Percentiles rank a stretch among this genome's conserved stretches.
These are phyloP conservation scores for Magnolia kwangsiensis DNA, from an alignment of 164 flowering plant species.

Conservation along the genomic window DNA sequence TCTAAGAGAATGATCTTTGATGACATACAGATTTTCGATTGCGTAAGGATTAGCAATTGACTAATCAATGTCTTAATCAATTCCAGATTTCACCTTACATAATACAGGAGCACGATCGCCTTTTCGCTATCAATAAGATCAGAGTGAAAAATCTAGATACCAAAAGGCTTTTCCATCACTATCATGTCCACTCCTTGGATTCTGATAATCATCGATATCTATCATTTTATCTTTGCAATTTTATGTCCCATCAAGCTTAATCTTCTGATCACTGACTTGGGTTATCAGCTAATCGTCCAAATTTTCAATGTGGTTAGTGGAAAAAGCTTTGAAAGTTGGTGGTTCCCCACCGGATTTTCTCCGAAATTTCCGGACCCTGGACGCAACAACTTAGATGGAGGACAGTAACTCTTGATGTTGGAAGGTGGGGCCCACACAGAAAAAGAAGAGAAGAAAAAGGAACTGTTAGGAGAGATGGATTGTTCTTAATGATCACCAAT, in stretches of 20 bases:
- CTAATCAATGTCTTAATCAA: neutral
- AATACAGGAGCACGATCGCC: neutral
- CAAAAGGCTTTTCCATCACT: neutral
- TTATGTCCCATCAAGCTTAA: neutral
- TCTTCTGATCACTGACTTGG: neutral
- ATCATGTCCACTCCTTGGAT: neutral
- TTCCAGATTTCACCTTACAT: neutral
- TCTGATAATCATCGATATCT: neutral
- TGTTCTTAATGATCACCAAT: slow-evolving; percentile 28
- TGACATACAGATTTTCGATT: neutral
- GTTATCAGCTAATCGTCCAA: neutral
- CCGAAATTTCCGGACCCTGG: neutral
- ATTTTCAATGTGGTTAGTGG: neutral
- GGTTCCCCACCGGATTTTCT: neutral
- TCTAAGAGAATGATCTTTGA: neutral
- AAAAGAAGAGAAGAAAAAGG: neutral
- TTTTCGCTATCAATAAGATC: neutral
- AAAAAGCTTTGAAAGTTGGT: neutral
- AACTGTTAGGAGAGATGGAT: slow-evolving; percentile 29
- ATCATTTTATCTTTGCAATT: neutral
- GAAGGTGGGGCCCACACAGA: neutral
- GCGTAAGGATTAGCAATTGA: neutral
- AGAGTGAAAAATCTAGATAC: neutral
- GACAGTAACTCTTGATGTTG: neutral
- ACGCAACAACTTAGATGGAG: neutral